Percentiles rank a stretch among this genome's conserved stretches.
These are phyloP conservation scores for Thalassiosira profunda DNA, from an alignment of 108 stramenopile species.

Conservation along the genomic window DNA sequence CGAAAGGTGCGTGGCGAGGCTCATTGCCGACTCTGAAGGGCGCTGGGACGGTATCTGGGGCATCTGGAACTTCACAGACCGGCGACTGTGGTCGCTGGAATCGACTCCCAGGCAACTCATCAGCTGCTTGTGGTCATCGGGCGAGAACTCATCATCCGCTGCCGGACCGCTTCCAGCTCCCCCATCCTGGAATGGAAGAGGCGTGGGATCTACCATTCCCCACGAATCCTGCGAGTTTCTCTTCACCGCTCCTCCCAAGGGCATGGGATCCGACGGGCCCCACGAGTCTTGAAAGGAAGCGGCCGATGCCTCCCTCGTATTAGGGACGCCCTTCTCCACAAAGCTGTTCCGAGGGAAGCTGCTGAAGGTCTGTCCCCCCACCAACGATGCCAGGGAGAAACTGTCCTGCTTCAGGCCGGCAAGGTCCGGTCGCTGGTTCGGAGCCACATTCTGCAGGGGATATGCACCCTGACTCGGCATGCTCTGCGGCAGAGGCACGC, in stretches of 20 bases:
- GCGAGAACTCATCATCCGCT: background rate
- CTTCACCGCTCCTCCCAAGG: too few species aligned
- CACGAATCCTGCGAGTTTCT: constrained; percentile 34
- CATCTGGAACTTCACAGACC: constrained; percentile 16
- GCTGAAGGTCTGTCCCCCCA: constrained; percentile 1
- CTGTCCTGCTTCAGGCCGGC: background rate
- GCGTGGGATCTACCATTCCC: constrained; percentile 20
- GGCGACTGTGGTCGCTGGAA: background rate
- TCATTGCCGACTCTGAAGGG: constrained; percentile 1
- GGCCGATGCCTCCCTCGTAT: background rate
- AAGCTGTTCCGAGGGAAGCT: background rate
- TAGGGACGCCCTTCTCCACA: background rate
- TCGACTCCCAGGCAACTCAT: background rate
- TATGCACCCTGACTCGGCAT: too few species aligned
- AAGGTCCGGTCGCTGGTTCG: background rate
- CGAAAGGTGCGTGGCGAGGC: constrained; percentile 24
- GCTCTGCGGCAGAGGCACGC: too few species aligned
- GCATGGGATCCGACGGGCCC: constrained; percentile 3
- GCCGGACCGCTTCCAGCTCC: too few species aligned
- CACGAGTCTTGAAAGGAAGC: constrained; percentile 7
- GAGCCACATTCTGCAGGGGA: too few species aligned
- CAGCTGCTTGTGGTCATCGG: constrained; percentile 3
- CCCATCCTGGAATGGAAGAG: constrained; percentile 14
- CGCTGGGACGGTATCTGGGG: background rate
- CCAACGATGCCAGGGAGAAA: background rate